Conservation (phyloP, 2,329 filamentous ascomycete genomes). For the Pseudogymnoascus sp. region DNA sequence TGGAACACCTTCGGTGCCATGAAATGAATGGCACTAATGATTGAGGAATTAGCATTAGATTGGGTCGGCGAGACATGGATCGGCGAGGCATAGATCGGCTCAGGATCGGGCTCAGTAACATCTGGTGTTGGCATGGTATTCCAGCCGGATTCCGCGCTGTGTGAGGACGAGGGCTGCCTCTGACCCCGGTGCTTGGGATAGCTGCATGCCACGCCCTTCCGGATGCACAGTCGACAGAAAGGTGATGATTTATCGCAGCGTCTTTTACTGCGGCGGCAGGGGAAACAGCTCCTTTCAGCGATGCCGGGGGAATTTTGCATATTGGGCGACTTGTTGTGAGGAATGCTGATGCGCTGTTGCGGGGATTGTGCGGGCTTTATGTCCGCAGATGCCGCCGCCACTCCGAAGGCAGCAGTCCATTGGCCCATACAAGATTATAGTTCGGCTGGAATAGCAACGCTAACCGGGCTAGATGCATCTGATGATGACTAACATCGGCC, state of each 20-base stretch:
- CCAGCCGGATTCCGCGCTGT: constrained; percentile 32
- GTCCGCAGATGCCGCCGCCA: too few species aligned
- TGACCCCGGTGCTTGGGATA: constrained; percentile 24
- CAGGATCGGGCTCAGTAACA: constrained; percentile 33
- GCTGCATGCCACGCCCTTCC: constrained; percentile 36
- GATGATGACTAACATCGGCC: too few species aligned
- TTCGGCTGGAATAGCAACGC: too few species aligned
- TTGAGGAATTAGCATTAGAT: neutral
- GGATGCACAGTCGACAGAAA: constrained; percentile 38
- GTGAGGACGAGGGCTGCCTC: constrained; percentile 28
- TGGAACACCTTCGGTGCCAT: too few species aligned
- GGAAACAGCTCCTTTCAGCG: constrained; percentile 36
- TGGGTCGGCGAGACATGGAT: neutral
- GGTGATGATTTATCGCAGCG: constrained; percentile 45
- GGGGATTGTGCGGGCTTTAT: too few species aligned
- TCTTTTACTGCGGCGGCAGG: constrained; percentile 42
- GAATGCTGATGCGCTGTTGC: too few species aligned
- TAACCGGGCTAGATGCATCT: too few species aligned
- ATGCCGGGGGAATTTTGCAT: too few species aligned
- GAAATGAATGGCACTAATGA: too few species aligned
- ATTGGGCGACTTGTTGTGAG: too few species aligned
- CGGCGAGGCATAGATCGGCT: constrained; percentile 22
- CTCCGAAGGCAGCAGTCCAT: too few species aligned
- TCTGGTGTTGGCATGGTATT: constrained; percentile 29
- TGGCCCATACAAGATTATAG: too few species aligned